Conservation (phyloP, 192 early-diverging fungal species). For the Mycoemilia scoparia region DNA sequence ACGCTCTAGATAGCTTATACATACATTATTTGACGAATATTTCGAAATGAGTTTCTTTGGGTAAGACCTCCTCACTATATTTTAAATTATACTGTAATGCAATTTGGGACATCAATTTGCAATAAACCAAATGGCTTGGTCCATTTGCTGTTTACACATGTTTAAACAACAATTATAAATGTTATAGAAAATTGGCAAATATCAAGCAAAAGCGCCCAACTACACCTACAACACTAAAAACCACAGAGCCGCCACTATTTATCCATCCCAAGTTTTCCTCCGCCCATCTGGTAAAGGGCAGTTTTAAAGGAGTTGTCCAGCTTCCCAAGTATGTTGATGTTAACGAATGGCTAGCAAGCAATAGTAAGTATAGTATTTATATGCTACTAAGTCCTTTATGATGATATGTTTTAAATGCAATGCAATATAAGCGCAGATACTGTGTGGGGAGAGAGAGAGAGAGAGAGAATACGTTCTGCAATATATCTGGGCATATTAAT, state of each 20-base stretch:
- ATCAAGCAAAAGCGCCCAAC: constrained; percentile 25
- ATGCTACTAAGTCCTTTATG: not conserved
- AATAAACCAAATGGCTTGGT: not conserved
- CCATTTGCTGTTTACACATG: not conserved
- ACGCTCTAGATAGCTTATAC: no score
- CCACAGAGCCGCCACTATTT: constrained; percentile 27
- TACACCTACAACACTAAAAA: constrained; percentile 7
- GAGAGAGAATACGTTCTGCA: no score
- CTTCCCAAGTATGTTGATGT: constrained; percentile 79
- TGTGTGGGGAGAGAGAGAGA: no score
- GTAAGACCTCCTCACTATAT: not conserved
- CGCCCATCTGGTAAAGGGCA: constrained; percentile 66
- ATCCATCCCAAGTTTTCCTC: constrained; percentile 53
- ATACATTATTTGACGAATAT: no score
- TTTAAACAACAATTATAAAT: no score
- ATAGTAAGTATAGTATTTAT: no score
- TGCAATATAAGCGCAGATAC: no score
- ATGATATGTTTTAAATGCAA: not conserved
- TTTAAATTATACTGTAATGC: not conserved
- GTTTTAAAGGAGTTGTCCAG: constrained; percentile 74
- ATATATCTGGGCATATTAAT: constrained; percentile 13
- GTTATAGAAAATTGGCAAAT: constrained; percentile 20
- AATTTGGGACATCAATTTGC: not conserved
- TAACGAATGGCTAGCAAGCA: constrained; percentile 86
- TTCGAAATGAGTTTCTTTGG: constrained; percentile 29